Evolutionary conservation across 1,139 yeast species (phyloP), one percentile per base, ranked within the genome.

Genomic region (Diutina ranongensis): DNA sequence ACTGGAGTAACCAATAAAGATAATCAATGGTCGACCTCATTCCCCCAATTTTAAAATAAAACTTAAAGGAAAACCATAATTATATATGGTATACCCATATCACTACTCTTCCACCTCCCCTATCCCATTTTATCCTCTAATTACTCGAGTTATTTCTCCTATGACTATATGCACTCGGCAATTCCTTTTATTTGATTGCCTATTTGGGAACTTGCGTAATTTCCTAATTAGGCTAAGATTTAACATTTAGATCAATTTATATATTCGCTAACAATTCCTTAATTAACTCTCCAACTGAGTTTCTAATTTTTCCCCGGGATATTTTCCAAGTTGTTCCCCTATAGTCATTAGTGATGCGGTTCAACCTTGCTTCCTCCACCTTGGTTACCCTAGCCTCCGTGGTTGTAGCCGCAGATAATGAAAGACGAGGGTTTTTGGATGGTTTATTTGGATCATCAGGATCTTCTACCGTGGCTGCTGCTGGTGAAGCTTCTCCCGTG

Each of bases 391-490:
- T 25, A 15, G 32, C 42, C 9, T 10, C 32, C 32, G 42, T 38
- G 42, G 42, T 38, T 12, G 42, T 32, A 13, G 42, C 32, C 42
- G 38, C 38, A 15, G 20, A 25, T 25, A 16, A 27, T 12, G 32
- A 38, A 10, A 38, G 25, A 10, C 42, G 42, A 8, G 42, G 42
- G 42, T 38, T 38, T 15, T 25, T 38, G 13, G 42, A 38, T 15
- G 10, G 32, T n/a, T 27, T 38, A n/a, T 38, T 38, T 38, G 42
- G 42, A 13, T 21, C 28, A 20, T 8, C 19, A 3, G 42, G 22
- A 1, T 13, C 38, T 15, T 20, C 38, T 15, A 12, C 40, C 27
- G 40, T n/a, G 10, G 16, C 42, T 8, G 42, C 32, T n/a, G 32
- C 16, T 22, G 41, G 18, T n/a, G 12, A 22, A n/a, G 41, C n/a